Evolutionary conservation across 1,284 basidiomycete genomes (phyloP), one percentile per base, ranked within the genome.

Genomic region (Sanghuangporus baumii): DNA sequence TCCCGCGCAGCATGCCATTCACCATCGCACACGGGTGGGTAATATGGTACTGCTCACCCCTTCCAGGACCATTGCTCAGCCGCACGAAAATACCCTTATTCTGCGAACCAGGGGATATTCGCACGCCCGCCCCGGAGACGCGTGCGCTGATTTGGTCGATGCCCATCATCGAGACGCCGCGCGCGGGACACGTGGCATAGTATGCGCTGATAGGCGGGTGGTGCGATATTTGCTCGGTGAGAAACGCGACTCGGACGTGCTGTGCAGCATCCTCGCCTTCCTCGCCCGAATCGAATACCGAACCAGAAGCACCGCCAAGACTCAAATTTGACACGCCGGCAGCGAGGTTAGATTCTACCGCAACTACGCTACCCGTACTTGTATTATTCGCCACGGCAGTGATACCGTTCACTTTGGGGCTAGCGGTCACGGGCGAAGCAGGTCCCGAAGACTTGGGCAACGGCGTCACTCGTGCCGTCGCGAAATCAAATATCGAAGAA

Each of bases 181-280:
- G 83, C 59, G 84, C 78, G 0, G 93, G 92, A 72, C 91, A 94
- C 11, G 76, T 70, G n/a, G 91, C 91, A 68, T 87, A 88, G 72
- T 89, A 98, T 1, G 93, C 89, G 0, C 94, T 97, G 48, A 98
- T 85, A 1, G 96, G 96, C 0, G 96, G 97, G 71, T 99, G 96
- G 76, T 99, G 96, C 8, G 93, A 97, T 48, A 98, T 88, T 75
- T 96, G 94, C 71, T 91, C 89, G 31, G 88, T 91, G 64, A 91
- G 73, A 74, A 84, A 91, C 2, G 84, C 83, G 48, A 94, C 83
- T 11, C 89, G 86, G 26, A 87, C 75, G 41, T 78, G 79, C 36
- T 63, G 38, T 18, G 69, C 71, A 60, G 60, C 51, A 65, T 69
- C 61, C 68, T 71, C 38, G 65, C 66, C 67, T 71, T 66, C 41